phyloP scores from a whole-genome alignment of 2,329 filamentous ascomycete genomes.

The Nothophoma quercina region DNA sequence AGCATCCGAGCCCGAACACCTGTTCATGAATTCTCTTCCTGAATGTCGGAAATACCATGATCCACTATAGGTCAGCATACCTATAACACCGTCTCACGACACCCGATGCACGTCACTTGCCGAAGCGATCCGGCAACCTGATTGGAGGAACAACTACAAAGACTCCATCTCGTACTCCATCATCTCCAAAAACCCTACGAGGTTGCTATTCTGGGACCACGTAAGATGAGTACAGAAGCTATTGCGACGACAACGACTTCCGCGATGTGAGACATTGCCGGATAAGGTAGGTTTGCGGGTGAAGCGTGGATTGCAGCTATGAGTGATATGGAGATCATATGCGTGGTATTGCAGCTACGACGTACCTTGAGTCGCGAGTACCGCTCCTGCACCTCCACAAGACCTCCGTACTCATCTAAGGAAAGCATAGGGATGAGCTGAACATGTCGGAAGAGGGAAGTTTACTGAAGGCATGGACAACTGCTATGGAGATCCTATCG shows the following conservation, averaged over 20 bases:
- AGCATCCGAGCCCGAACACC: conserved; percentile 6
- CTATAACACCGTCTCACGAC: conserved; percentile 21
- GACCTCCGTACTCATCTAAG: conserved; percentile 12
- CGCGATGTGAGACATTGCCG: conserved; percentile 4
- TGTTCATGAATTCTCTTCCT: conserved; percentile 7
- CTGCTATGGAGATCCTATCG: conserved; percentile 18
- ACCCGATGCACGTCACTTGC: conserved; percentile 16
- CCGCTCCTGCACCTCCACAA: conserved; percentile 11
- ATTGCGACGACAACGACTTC: conserved; percentile 12
- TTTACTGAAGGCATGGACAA: not conserved
- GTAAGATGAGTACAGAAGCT: conserved; percentile 17
- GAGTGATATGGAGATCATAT: conserved; percentile 18
- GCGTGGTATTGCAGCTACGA: conserved; percentile 12
- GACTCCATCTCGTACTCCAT: conserved; percentile 10
- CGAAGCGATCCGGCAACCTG: not conserved
- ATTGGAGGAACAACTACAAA: conserved; percentile 19
- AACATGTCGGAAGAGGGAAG: conserved; percentile 14
- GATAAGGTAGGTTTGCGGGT: conserved; percentile 9
- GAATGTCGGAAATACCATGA: conserved; percentile 10
- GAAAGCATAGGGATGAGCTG: not conserved
- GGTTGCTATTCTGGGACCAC: conserved; percentile 11
- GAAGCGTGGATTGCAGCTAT: conserved; percentile 10
- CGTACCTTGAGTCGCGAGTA: not conserved
- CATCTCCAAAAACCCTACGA: conserved; percentile 14
- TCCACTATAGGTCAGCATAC: conserved; percentile 18